Evolutionary conservation across 2,329 filamentous ascomycete species (phyloP).

Genomic region (Knoxdaviesia capensis): DNA sequence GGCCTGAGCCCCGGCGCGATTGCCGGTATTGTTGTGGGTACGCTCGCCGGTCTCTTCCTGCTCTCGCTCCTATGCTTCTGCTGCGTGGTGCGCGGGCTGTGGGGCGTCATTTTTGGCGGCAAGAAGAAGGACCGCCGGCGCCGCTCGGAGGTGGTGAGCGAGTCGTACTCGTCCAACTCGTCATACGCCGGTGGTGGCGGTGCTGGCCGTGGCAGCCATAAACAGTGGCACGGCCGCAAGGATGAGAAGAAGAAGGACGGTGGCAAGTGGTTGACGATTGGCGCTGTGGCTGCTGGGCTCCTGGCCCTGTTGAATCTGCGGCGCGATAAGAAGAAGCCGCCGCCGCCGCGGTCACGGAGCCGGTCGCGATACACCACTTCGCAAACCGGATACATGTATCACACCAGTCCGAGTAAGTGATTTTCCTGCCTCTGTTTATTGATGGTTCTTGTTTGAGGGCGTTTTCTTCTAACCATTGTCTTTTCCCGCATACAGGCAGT

Average conservation of each 20-base stretch:
- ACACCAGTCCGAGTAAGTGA: constrained; percentile 29
- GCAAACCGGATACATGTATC: constrained; percentile 6
- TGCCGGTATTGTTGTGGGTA: constrained; percentile 62
- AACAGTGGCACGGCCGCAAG: constrained; percentile 34
- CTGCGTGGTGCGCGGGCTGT: constrained; percentile 44
- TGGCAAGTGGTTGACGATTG: constrained; percentile 30
- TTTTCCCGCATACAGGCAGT: constrained; percentile 4
- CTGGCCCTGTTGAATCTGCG: constrained; percentile 32
- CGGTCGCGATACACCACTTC: too few species aligned
- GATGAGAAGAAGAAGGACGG: constrained; percentile 29
- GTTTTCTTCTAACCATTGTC: too few species aligned
- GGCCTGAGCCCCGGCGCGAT: constrained; percentile 52
- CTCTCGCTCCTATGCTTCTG: constrained; percentile 55
- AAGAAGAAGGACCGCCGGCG: constrained; percentile 25
- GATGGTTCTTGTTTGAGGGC: too few species aligned
- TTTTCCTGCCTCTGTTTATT: too few species aligned
- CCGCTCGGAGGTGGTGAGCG: constrained; percentile 11
- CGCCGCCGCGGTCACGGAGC: constrained; percentile 19
- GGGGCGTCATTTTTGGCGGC: constrained; percentile 42
- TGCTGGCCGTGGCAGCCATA: constrained; percentile 30
- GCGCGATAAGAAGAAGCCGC: constrained; percentile 24
- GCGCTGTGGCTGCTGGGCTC: constrained; percentile 28
- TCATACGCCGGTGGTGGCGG: background rate
- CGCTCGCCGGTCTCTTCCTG: constrained; percentile 44
- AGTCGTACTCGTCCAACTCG: constrained; percentile 29